Evolutionary conservation across 495 filamentous ascomycete genomes (phyloP), one percentile per base, ranked within the genome.

Genomic region (Cudoniella acicularis): DNA sequence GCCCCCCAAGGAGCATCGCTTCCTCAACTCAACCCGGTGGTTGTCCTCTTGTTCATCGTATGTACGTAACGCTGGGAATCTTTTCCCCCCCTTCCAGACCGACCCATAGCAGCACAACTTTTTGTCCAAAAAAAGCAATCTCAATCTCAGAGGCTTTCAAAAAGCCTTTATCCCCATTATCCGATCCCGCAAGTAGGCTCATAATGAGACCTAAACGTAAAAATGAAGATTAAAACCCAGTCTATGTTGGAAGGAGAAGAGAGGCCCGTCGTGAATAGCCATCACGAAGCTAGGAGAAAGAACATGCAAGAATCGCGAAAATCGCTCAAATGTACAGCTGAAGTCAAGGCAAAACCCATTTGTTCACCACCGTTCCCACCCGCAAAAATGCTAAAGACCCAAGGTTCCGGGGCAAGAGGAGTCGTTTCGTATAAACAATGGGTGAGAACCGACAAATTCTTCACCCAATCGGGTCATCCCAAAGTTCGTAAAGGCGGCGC

Each of bases 231-330:
- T 59, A 54, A 57, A 57, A 59, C 20, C 62, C 62, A 64, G 48
- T 61, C 57, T 62, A 64, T 61, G 42, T 48, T 21, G n/a, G n/a
- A n/a, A 27, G 17, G 40, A 54, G 56, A 25, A n/a, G 20, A 43
- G 52, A 53, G 45, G 46, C 41, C 41, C 45, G 42, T 41, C 42
- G 53, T 10, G 60, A 52, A 40, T 16, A 9, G 13, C 21, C 40
- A 45, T 25, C 23, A 51, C 43, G 53, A 24, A n/a, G 26, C 50
- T 23, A 52, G 46, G 26, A 59, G 21, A 61, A 61, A 63, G 8
- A 49, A 64, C 64, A 67, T 67, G 64, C 64, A 67, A 61, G 60
- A 67, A 43, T 24, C 27, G 27, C 13, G 43, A 49, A 62, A 53
- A 36, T 54, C 60, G 60, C 64, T 61, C 60, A 60, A 54, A 66